phyloP scores from a whole-genome alignment of 2,329 filamentous ascomycete species.

The Fusarium heterosporum region DNA sequence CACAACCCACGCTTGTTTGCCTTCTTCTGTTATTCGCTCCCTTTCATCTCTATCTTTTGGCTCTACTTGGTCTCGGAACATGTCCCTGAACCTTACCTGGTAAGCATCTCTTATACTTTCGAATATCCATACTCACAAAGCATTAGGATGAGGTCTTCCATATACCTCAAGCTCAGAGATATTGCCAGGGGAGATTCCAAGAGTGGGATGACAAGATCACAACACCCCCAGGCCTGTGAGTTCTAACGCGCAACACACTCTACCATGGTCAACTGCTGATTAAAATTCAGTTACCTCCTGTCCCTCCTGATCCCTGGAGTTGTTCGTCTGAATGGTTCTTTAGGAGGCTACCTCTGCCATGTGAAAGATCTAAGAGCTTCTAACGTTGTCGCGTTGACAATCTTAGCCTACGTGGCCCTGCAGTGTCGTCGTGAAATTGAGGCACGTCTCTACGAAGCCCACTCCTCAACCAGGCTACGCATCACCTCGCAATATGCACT shows the following conservation, averaged over 20 bases:
- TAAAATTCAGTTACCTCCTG: conserved; percentile 57
- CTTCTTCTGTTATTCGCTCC: conserved; percentile 35
- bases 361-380: conserved; percentile 58
- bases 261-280: conserved; percentile 12
- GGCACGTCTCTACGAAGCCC: conserved; percentile 51
- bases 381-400: conserved; percentile 57
- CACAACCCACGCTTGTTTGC: background rate
- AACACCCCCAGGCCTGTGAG: conserved; percentile 87
- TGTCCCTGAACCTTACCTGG: conserved; percentile 67
- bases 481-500: conserved; percentile 57
- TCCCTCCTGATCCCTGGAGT: conserved; percentile 51
- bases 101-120: conserved; percentile 45
- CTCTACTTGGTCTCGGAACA: conserved; percentile 43
- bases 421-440: conserved; percentile 66
- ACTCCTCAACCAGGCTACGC: conserved; percentile 27
- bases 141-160: conserved; percentile 88
- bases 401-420: conserved; percentile 60
- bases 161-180: conserved; percentile 89
- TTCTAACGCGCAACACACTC: background rate
- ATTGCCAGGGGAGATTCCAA: conserved; percentile 78
- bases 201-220: conserved; percentile 98
- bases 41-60: conserved; percentile 39
- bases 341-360: conserved; percentile 44
- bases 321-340: conserved; percentile 18
- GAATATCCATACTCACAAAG: background rate